Conservation (phyloP, 768 basidiomycete genomes). For the Trametes cingulata region DNA sequence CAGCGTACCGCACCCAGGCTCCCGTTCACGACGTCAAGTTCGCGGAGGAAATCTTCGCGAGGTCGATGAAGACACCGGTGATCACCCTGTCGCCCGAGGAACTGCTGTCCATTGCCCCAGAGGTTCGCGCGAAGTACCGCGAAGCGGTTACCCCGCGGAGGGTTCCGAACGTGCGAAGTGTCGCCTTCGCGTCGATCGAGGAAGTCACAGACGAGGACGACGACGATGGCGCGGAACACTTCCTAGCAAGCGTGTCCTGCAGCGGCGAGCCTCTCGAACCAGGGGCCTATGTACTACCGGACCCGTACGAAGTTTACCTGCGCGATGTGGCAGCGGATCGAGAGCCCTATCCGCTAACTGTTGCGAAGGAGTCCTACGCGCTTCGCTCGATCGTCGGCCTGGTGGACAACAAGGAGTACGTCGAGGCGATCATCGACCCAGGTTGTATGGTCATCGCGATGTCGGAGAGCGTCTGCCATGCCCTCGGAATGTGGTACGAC, state of each 20-base stretch:
- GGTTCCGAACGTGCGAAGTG: too few species aligned
- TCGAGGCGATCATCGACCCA: conserved; percentile 23
- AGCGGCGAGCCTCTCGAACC: background rate
- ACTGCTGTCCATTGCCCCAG: background rate
- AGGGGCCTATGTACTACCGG: background rate
- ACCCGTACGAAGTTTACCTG: conserved; percentile 14
- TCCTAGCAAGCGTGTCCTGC: too few species aligned
- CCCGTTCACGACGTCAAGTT: background rate
- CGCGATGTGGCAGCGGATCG: background rate
- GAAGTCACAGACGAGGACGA: too few species aligned
- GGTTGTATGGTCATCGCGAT: conserved; percentile 12
- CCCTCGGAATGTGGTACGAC: conserved; percentile 7
- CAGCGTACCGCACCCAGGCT: too few species aligned
- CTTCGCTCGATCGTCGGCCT: conserved; percentile 13
- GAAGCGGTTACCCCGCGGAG: background rate
- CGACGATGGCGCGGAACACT: too few species aligned
- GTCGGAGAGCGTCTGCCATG: conserved; percentile 20
- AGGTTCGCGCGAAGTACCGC: conserved; percentile 29
- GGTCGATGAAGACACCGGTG: background rate
- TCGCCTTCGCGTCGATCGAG: too few species aligned
- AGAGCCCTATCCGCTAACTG: background rate
- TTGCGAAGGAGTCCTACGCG: conserved; percentile 5
- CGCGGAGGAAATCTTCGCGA: background rate
- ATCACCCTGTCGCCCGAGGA: background rate
- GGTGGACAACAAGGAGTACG: conserved; percentile 12